Conservation (phyloP, 148 eudicot genomes). For the Rhododendron henanense region DNA sequence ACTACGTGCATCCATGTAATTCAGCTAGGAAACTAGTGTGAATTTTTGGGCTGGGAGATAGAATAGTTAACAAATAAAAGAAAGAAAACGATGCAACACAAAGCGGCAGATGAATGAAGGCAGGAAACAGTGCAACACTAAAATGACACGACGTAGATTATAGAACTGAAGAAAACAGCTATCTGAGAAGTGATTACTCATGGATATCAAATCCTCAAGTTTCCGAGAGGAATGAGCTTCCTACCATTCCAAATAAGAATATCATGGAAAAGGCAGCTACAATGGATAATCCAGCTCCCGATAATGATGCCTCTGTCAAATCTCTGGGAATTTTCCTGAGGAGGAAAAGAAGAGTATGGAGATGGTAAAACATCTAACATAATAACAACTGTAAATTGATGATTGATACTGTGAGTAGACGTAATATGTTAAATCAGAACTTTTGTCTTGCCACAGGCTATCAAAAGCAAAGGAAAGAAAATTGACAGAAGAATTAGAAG, state of each 20-base stretch:
- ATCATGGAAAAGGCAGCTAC: conserved; percentile 78
- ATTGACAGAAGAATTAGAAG: neutral
- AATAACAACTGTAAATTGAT: neutral
- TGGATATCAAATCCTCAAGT: conserved; percentile 5
- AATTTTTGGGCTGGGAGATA: neutral
- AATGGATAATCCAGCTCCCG: conserved; percentile 94
- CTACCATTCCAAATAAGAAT: conserved; percentile 96
- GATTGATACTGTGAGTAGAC: neutral
- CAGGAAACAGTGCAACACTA: neutral
- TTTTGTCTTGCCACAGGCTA: neutral
- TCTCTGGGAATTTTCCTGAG: conserved; percentile 96
- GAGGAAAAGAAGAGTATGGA: neutral
- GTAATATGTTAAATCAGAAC: neutral
- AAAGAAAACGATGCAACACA: neutral
- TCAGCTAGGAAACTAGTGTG: neutral
- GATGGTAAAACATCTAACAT: neutral
- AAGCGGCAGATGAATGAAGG: neutral
- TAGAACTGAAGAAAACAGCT: neutral
- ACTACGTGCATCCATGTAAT: neutral
- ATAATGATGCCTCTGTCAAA: conserved; percentile 93
- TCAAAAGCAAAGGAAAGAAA: neutral
- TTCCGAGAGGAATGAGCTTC: conserved; percentile 20
- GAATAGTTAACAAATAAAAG: neutral
- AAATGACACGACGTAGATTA: neutral
- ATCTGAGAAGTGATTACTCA: neutral